Evolutionary conservation across 192 early-diverging fungal genomes (phyloP), one percentile per base, ranked within the genome.

Genomic region (Backusella australiensis): DNA sequence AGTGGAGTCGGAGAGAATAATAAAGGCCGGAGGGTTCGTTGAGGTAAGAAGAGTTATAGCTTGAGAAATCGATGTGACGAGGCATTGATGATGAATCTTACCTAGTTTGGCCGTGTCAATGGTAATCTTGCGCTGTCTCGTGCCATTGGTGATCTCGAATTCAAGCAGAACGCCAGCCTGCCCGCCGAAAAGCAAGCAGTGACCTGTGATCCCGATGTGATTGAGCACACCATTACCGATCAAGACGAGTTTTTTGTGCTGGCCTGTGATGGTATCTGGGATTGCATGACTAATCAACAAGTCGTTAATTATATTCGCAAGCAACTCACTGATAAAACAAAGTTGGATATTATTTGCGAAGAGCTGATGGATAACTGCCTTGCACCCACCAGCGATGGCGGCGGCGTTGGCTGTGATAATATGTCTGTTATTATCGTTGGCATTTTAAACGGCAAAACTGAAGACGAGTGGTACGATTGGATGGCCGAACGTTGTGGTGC

Each of bases 211-310:
- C 98, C 98, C 49, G 96, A 96, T 72, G 91, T 98, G 44, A 84
- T 87, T 34, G 87, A 89, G 69, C 83, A 87, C 26, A 75, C 79
- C 21, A 78, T 94, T 15, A 82, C 74, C 1, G 89, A 91, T 19
- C 87, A 90, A 19, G 93, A 96, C 71, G 97, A 99, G 82, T 99
- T 98, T 78, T 75, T 99, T 63, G 95, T 98, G 1, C 66, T 99
- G 63, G 98, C 97, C 3, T 99, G 98, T 84, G 98, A 99, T 83
- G 98, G 95, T 46, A 99, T 99, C 75, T 99, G 97, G 97, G 98
- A 99, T 83, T 96, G 94, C 81, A 93, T 97, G 91, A 88, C 87
- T 17, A 95, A 93, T 82, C 94, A 98, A 78, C 88, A 97, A 78
- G 91, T 96, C 4, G 91, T 95, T 12, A 90, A 94, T 76, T 98